Base-by-base conservation (phyloP, 2,329 filamentous ascomycete genomes). In the Arachnomyces sp. region DNA sequence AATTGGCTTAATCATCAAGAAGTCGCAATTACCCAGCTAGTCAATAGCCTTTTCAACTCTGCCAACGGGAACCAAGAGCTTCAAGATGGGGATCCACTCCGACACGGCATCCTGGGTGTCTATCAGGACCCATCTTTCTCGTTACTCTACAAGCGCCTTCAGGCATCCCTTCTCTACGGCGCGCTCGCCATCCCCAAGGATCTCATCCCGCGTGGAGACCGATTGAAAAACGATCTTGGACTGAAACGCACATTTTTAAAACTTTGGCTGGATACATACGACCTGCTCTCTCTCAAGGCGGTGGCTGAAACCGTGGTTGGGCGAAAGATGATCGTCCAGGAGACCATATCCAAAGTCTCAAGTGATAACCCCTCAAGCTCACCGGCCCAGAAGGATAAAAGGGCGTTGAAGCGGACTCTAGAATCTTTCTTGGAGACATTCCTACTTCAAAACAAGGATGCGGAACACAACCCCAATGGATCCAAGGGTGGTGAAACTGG, bases 1-100 rank as follows among this genome's bases (percentile, higher is more conserved):
- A 66, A 72, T 41, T 81, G 77, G 77, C 70, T 81, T 29, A 66
- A 64, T 9, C 72, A 80, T 44, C 77, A 81, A 51, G 77, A 81
- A 51, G 61, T 73, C 15, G 71, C 74, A 29, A 70, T 81, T 33
- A 75, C 75, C 0, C 76, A 80, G 51, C 61, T 81, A 5, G 55
- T 76, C 34, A 82, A 81, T 53, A 63, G 63, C 11, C 58, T 79
- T 35, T 76, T 79, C 48, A 57, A 68, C 28, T 54, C 63, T 3
- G 56, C 61, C 0, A 43, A 44, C 38, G 39, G 45, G 2, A 43
- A 45, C 4, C 20, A 36, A 20, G 35, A 34, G 9, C 20, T 37
- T 18, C 56, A 57, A 50, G 49, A 57, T 16, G 41, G 50, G n/a
- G 43, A 53, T 34, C 36, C 39, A 11, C 49, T 77, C 30, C 61